Base-by-base conservation (phyloP, 1,139 yeast species). In the Lodderomyces metapsilosis region DNA sequence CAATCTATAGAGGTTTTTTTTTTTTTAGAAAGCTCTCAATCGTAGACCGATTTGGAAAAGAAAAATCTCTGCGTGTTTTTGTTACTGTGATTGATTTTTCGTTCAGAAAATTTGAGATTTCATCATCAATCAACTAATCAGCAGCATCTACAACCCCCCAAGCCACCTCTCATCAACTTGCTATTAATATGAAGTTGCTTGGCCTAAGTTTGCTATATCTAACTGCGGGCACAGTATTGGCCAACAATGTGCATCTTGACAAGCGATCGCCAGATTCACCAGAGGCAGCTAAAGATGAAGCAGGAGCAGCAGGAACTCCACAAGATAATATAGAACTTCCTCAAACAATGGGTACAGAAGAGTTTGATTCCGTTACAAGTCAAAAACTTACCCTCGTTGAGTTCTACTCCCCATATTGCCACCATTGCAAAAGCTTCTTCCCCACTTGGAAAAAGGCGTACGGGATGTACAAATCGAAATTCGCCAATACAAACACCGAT, bases 321-420 rank as follows among this genome's bases (percentile, higher is more conserved):
- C 18, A 4, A 15, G 32, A 28, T 21, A 38, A 41, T 5, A 31
- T 39, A 6, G 45, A 42, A 18, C 43, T 62, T 37, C 53, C 53
- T 2, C 61, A 66, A 2, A 62, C 65, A 0, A 46, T 76, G 48
- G 63, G 58, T 6, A 39, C 51, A 15, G 61, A 52, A 2, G 64
- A 60, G 24, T 83, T 83, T 50, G 79, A 79, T 48, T 47, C 54
- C 13, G 57, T 59, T 7, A 58, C 82, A 3, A 53, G 72, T 13
- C 57, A 64, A 9, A 78, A 78, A 11, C 59, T 82, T 21, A 78
- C 84, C 39, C 61, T 80, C 41, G 78, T 82, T 12, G 88, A 82
- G 56, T 84, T 84, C 56, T 84, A 59, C 53, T 80, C 87, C 20
- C 91, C 91, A 0, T 78, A 77, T 52, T 85, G 94, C 56, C 56